Base-by-base conservation (phyloP, 768 basidiomycete genomes). In the Suillus spraguei region DNA sequence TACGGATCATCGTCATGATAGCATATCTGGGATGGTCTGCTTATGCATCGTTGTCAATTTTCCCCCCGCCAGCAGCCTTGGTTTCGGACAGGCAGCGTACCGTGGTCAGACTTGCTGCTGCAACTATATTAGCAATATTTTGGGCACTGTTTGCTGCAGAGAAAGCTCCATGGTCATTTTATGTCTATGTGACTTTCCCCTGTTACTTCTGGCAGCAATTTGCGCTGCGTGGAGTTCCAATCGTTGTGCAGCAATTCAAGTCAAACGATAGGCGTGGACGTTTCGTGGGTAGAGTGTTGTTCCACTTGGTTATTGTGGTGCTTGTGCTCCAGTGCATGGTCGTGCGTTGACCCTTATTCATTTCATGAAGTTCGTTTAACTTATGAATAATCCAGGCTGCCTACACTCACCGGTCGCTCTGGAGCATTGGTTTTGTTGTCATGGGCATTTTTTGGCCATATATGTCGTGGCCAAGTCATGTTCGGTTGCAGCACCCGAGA, bases 1-100 rank as follows among this genome's bases (percentile, higher is more conserved):
- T 95, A 35, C 84, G 87, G 17, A 76, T 70, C 3, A 86, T 95
- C 65, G 92, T 94, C 59, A 83, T 82, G 1, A 70, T 81, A 8
- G 92, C 91, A 1, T 95, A 95, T 73, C 72, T 82, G 3, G 92
- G 92, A 60, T 95, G 93, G 91, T 85, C 85, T 22, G 86, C 85
- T 1, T 94, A 86, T 72, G 79, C 85, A 7, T 84, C 87, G 0
- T 72, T 86, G 6, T 87, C 80, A 47, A 80, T 92, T 8, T 76
- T 90, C 59, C 78, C 83, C 33, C 56, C 32, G 5, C 50, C 28
- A 24, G 42, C n/a, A 41, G 59, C 58, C 39, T 28, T 47, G 35
- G 44, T 32, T 17, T 67, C 46, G 36, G 73, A 42, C 66, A 70
- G 60, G 22, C 46, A 41, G 56, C 28, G 20, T 39, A 46, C 14